Percentiles rank a stretch among this genome's conserved stretches.
Evolutionary conservation across 805 yeast genomes (phyloP).

Genomic region (Starmerella geochares): DNA sequence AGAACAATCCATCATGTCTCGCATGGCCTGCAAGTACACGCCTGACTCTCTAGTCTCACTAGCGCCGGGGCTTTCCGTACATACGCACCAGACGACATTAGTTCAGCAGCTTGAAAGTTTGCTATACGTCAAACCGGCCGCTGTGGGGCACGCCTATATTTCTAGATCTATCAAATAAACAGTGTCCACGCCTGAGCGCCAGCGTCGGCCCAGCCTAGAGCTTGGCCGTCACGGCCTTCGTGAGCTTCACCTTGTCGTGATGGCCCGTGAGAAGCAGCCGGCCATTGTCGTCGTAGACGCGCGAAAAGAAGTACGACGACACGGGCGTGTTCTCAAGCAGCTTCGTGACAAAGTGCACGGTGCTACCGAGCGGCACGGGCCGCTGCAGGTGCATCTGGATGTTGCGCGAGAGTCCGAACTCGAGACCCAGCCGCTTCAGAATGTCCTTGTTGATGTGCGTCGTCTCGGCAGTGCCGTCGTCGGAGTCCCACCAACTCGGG

Average conservation of each 20-base stretch:
- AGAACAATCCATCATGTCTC: too few relatives aligned
- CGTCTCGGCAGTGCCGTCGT: conserved; percentile 7
- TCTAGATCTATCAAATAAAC: too few relatives aligned
- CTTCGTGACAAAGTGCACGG: conserved; percentile 15
- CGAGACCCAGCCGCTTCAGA: background rate
- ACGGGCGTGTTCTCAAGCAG: conserved; percentile 16
- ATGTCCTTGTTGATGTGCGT: conserved; percentile 2
- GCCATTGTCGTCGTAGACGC: conserved; percentile 13
- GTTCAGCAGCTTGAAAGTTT: too few relatives aligned
- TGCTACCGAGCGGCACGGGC: conserved; percentile 15
- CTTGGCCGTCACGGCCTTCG: conserved; percentile 17
- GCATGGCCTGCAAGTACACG: too few relatives aligned
- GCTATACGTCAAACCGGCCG: too few relatives aligned
- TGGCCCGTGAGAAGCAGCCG: conserved; percentile 16
- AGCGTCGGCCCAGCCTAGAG: conserved; percentile 2
- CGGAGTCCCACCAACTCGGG: conserved; percentile 12
- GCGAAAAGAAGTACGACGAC: conserved; percentile 10
- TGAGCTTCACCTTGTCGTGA: conserved; percentile 22
- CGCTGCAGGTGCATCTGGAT: conserved; percentile 18
- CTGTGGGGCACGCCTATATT: too few relatives aligned
- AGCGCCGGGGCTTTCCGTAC: too few relatives aligned
- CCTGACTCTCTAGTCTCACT: too few relatives aligned
- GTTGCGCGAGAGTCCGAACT: conserved; percentile 21
- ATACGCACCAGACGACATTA: too few relatives aligned
- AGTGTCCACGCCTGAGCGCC: too few relatives aligned